phyloP scores from a whole-genome alignment of 495 filamentous ascomycete genomes.

The Friedmanniomyces endolithicus region DNA sequence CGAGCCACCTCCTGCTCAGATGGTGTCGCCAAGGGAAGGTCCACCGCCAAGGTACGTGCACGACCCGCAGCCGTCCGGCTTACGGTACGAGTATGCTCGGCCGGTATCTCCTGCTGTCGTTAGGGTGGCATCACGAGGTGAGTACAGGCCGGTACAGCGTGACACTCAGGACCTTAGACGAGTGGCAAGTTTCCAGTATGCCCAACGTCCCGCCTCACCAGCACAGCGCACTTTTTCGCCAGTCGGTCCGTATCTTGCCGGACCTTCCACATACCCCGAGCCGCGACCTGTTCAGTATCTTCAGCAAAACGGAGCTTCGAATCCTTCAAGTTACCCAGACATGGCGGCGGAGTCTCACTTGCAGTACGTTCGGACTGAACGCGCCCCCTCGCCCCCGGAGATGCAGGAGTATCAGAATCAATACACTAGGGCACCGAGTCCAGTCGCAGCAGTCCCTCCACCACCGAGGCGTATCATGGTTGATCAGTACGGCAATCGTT shows the following conservation, averaged over 20 bases:
- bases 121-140: constrained; percentile 35
- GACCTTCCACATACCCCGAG: constrained; percentile 12
- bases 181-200: constrained; percentile 42
- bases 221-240: constrained; percentile 28
- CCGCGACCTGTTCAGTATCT: background rate
- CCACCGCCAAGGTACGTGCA: constrained; percentile 18
- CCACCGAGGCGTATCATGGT: constrained; percentile 25
- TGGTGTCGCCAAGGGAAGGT: constrained; percentile 5
- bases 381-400: constrained; percentile 41
- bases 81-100: constrained; percentile 24
- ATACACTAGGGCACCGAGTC: constrained; percentile 21
- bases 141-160: constrained; percentile 33
- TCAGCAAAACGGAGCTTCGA: constrained; percentile 20
- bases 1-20: constrained; percentile 17
- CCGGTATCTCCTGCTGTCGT: constrained; percentile 31
- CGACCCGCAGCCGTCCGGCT: constrained; percentile 14
- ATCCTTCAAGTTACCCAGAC: constrained; percentile 48
- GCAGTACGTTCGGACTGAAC: constrained; percentile 26
- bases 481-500: constrained; percentile 30
- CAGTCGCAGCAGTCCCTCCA: constrained; percentile 24
- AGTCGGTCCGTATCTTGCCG: constrained; percentile 12
- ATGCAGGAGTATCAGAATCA: constrained; percentile 22
- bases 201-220: constrained; percentile 29
- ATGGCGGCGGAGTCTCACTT: constrained; percentile 32
- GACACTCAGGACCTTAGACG: constrained; percentile 48